A percentile compares a stretch with the other conserved stretches of the same genome.
phyloP scores from a whole-genome alignment of 208 protist species.

The Plasmodiophora brassicae region DNA sequence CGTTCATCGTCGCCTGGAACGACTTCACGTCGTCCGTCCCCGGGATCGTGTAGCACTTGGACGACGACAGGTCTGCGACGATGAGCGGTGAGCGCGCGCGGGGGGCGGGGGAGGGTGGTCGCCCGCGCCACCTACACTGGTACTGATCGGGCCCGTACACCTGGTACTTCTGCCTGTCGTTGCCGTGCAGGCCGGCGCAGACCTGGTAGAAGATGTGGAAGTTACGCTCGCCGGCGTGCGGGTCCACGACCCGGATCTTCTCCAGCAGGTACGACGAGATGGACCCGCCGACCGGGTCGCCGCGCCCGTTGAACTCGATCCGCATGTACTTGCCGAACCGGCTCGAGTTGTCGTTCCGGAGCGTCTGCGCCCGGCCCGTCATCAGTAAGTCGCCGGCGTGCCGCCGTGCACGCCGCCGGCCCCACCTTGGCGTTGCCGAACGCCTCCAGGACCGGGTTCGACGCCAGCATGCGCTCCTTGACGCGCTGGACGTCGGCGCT shows the following conservation, averaged over 20 bases:
- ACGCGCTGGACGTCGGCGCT: not conserved
- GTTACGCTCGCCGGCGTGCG: conserved; percentile 37
- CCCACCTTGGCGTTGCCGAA: conserved; percentile 49
- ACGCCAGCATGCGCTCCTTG: conserved; percentile 53
- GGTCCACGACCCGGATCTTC: conserved; percentile 39
- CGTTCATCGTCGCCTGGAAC: not conserved
- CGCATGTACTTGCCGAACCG: conserved; percentile 51
- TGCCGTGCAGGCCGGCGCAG: not conserved
- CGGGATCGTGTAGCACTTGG: not conserved
- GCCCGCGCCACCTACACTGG: too few relatives aligned
- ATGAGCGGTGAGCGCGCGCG: too few relatives aligned
- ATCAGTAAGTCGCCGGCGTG: not conserved
- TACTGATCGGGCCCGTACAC: conserved; percentile 16
- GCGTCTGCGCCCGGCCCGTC: conserved; percentile 24
- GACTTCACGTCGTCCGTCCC: not conserved
- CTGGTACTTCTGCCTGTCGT: not conserved
- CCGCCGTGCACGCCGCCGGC: not conserved
- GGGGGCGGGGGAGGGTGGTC: too few relatives aligned
- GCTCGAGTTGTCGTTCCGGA: conserved; percentile 50
- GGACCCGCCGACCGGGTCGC: conserved; percentile 4
- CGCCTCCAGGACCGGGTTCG: conserved; percentile 61
- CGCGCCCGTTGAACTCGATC: conserved; percentile 47
- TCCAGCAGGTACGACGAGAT: conserved; percentile 41
- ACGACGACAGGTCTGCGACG: not conserved
- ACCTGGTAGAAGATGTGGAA: conserved; percentile 53